Percentiles rank a stretch among this genome's conserved stretches.
These are phyloP conservation scores for Penicillium sp. DNA, from an alignment of 2,329 filamentous ascomycete species.

Conservation along the genomic window DNA sequence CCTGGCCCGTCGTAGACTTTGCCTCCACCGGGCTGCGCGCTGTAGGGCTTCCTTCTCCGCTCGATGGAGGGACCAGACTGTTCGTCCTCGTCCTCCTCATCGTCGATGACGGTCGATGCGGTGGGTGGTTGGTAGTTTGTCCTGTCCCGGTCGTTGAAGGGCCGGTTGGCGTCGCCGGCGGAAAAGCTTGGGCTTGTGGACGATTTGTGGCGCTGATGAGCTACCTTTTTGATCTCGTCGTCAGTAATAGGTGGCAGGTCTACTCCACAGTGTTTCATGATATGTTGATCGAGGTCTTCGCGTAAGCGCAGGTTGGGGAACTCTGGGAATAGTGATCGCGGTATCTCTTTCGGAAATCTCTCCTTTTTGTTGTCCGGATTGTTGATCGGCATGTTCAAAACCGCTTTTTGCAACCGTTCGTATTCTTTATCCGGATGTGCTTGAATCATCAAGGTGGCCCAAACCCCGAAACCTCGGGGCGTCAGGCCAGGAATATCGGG, in stretches of 20 bases:
- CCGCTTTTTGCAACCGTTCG: slow-evolving; percentile 69
- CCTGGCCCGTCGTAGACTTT: slow-evolving; percentile 58
- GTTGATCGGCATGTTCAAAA: slow-evolving; percentile 72
- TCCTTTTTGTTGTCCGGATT: slow-evolving; percentile 70
- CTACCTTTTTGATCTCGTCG: slow-evolving; percentile 42
- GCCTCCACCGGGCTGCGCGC: slow-evolving; percentile 62
- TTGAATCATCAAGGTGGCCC: slow-evolving; percentile 74
- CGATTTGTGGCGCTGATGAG: slow-evolving; percentile 30
- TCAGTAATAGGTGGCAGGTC: slow-evolving; percentile 48
- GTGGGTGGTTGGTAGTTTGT: slow-evolving; percentile 45
- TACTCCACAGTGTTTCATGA: slow-evolving; percentile 59
- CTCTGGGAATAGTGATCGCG: slow-evolving; percentile 72
- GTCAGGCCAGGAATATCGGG: slow-evolving; percentile 70
- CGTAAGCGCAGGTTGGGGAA: slow-evolving; percentile 61
- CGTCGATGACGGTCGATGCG: slow-evolving; percentile 43
- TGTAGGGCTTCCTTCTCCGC: slow-evolving; percentile 69
- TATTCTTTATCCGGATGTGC: slow-evolving; percentile 79
- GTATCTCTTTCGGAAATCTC: slow-evolving; percentile 78
- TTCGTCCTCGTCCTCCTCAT: slow-evolving; percentile 45
- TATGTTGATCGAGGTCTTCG: slow-evolving; percentile 64
- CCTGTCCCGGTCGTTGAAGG: slow-evolving; percentile 43
- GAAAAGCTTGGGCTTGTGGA: slow-evolving; percentile 26
- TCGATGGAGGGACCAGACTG: slow-evolving; percentile 61
- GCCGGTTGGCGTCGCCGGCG: slow-evolving; percentile 29
- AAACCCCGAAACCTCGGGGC: slow-evolving; percentile 69